Evolutionary conservation across 805 yeast species (phyloP).

Genomic region (Yamadazyma nakazawae): DNA sequence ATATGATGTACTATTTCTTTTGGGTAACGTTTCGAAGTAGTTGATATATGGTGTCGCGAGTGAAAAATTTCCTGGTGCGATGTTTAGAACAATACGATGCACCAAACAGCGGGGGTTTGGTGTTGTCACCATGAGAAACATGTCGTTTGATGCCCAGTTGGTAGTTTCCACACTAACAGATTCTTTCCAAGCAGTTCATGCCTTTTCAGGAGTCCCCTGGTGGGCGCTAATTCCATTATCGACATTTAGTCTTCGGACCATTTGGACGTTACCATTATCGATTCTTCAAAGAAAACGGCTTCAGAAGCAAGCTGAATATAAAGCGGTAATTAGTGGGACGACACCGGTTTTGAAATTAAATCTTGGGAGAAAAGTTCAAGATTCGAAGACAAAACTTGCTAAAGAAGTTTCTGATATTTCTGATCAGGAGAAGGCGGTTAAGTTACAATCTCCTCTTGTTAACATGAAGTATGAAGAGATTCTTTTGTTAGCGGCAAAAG

Average conservation of each 20-base stretch:
- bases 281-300: slow-evolving; percentile 65
- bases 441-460: slow-evolving; percentile 30
- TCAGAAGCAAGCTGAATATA: slow-evolving; percentile 64
- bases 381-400: slow-evolving; percentile 24
- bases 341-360: slow-evolving; percentile 67
- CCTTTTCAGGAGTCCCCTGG: slow-evolving; percentile 73
- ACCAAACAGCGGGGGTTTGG: neutral
- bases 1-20: no score
- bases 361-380: slow-evolving; percentile 47
- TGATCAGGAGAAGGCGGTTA: slow-evolving; percentile 7
- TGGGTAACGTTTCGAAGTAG: neutral
- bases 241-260: slow-evolving; percentile 61
- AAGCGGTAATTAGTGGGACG: slow-evolving; percentile 72
- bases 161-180: slow-evolving; percentile 33
- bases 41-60: neutral
- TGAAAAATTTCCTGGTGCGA: neutral
- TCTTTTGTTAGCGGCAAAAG: slow-evolving; percentile 68
- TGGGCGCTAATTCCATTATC: slow-evolving; percentile 71
- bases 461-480: slow-evolving; percentile 75
- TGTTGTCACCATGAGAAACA: neutral
- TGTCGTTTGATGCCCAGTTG: slow-evolving; percentile 4
- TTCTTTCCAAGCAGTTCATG: slow-evolving; percentile 48
- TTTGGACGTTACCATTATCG: slow-evolving; percentile 76
- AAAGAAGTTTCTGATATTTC: slow-evolving; percentile 17
- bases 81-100: neutral